Evolutionary conservation across 208 protist species (phyloP).

Genomic region (Trypanosoma theileri): DNA sequence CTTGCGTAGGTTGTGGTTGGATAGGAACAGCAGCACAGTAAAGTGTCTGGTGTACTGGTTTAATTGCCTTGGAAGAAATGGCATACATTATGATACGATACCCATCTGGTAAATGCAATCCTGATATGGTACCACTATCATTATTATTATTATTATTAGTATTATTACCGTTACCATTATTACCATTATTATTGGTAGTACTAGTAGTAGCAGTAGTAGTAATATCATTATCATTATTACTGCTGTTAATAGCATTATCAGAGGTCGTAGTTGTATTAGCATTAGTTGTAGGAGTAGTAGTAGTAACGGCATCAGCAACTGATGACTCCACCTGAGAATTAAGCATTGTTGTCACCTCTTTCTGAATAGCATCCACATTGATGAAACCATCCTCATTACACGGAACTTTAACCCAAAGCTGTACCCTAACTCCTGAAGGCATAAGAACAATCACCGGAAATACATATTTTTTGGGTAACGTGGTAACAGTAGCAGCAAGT

Average conservation of each 20-base stretch:
- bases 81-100: constrained; percentile 6
- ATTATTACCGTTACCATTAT: neutral
- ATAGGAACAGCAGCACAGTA: constrained; percentile 8
- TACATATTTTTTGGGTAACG: constrained; percentile 31
- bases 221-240: neutral
- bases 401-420: constrained; percentile 9
- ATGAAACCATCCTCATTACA: constrained; percentile 4
- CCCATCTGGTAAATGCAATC: neutral
- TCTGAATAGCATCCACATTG: constrained; percentile 10
- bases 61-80: neutral
- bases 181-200: constrained; percentile 3
- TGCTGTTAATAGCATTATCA: neutral
- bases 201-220: neutral
- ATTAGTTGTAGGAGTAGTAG: neutral
- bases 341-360: constrained; percentile 10
- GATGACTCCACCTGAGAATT: neutral
- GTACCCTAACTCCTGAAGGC: constrained; percentile 2
- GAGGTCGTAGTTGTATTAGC: neutral
- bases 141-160: neutral
- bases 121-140: neutral
- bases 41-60: neutral
- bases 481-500: constrained; percentile 59
- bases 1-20: neutral
- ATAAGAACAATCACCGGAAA: constrained; percentile 42
- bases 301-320: neutral